A percentile compares a stretch with the other conserved stretches of the same genome.
Evolutionary conservation across 768 basidiomycete genomes (phyloP).

Genomic region (Lactifluus echinatus): DNA sequence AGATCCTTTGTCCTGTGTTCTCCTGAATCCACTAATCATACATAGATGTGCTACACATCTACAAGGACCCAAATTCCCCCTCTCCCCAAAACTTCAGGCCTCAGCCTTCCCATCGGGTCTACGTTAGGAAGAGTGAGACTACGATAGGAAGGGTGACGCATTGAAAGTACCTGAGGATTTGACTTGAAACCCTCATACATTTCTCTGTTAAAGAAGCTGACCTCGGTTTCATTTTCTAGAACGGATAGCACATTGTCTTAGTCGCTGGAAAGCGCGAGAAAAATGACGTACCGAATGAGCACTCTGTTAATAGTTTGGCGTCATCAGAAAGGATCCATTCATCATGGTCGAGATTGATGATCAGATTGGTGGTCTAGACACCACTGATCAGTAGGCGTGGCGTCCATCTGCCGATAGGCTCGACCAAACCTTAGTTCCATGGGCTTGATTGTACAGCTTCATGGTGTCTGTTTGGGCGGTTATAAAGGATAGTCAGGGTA

Average conservation of each 20-base stretch:
- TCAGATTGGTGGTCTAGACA: constrained; percentile 84
- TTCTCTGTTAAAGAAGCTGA: constrained; percentile 79
- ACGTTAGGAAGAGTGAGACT: not conserved
- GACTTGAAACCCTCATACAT: constrained; percentile 75
- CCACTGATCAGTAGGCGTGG: not conserved
- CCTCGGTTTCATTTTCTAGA: constrained; percentile 91
- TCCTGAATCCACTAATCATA: constrained; percentile 2
- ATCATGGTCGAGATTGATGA: constrained; percentile 95
- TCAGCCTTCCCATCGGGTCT: constrained; percentile 20
- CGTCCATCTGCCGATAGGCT: not conserved
- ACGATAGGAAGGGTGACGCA: not conserved
- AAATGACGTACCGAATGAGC: constrained; percentile 63
- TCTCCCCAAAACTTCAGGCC: no score
- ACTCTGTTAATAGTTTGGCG: constrained; percentile 49
- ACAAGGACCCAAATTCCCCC: not conserved
- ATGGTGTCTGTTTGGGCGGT: constrained; percentile 58
- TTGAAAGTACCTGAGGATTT: constrained; percentile 59
- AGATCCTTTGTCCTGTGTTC: constrained; percentile 9
- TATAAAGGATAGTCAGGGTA: no score
- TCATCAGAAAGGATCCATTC: constrained; percentile 83
- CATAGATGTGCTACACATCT: not conserved
- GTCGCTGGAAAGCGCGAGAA: not conserved
- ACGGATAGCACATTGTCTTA: not conserved
- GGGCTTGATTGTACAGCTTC: constrained; percentile 90
- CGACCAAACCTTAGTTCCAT: constrained; percentile 75